Conservation (phyloP, 305 asterid species). For the Coffea humblotiana region DNA sequence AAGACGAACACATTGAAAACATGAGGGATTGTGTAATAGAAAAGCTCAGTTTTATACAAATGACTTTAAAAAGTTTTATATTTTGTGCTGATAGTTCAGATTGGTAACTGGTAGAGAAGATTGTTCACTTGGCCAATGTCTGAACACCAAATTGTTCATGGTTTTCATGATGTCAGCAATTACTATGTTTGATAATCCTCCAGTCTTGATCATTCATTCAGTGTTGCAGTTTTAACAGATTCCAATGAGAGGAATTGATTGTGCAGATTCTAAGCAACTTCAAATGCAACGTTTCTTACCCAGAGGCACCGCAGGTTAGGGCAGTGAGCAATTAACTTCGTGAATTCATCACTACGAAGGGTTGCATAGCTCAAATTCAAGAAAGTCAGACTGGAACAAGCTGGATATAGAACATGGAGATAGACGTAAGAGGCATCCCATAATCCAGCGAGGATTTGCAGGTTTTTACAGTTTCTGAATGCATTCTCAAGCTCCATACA, state of each 20-base stretch:
- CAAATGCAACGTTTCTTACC: conserved; percentile 48
- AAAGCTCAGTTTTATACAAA: background rate
- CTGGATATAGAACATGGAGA: conserved; percentile 71
- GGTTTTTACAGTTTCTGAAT: conserved; percentile 51
- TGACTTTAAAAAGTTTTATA: background rate
- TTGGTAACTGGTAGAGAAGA: background rate
- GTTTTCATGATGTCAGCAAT: background rate
- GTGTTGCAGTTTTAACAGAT: background rate
- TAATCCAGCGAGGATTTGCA: conserved; percentile 60
- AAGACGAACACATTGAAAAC: background rate
- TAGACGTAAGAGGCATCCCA: conserved; percentile 57
- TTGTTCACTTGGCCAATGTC: background rate
- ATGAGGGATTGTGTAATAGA: background rate
- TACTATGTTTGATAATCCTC: background rate
- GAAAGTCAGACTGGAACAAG: conserved; percentile 64
- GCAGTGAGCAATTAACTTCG: conserved; percentile 62
- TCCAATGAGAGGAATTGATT: background rate
- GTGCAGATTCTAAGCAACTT: conserved; percentile 8
- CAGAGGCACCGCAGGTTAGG: conserved; percentile 74
- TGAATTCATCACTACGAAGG: conserved; percentile 59
- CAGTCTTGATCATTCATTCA: background rate
- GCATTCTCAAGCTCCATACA: conserved; percentile 51
- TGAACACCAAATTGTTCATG: background rate
- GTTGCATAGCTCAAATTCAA: conserved; percentile 63
- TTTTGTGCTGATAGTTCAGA: background rate